Conservation (phyloP, 768 basidiomycete genomes). For the Pisolithus tinctorius region DNA sequence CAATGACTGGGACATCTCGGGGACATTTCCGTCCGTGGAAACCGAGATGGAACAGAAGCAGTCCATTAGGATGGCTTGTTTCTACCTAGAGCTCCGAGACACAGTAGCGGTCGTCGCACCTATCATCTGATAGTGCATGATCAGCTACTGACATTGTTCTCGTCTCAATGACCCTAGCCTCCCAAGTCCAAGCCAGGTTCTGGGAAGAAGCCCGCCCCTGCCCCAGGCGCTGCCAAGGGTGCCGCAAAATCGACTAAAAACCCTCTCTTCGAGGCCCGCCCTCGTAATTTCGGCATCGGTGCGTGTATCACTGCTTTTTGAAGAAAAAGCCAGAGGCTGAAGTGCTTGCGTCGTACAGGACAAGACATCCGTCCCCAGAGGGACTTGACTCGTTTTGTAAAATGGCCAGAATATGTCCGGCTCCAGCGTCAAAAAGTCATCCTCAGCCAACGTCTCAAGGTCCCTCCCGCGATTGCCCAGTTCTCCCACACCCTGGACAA, state of each 20-base stretch:
- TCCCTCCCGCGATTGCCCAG: conserved; percentile 96
- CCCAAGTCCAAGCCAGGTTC: conserved; percentile 63
- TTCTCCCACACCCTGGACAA: conserved; percentile 98
- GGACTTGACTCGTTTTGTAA: conserved; percentile 96
- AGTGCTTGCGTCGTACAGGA: conserved; percentile 41
- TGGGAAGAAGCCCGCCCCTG: conserved; percentile 80
- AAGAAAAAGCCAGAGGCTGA: not conserved
- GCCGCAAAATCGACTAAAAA: conserved; percentile 76
- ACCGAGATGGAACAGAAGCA: not conserved
- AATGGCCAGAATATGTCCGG: conserved; percentile 98
- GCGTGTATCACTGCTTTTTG: conserved; percentile 11
- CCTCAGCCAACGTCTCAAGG: conserved; percentile 95
- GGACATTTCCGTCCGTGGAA: not conserved
- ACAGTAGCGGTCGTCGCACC: conserved; percentile 22
- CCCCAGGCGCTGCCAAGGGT: conserved; percentile 70
- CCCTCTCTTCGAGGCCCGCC: conserved; percentile 87
- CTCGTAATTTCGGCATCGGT: conserved; percentile 97
- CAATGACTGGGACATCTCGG: not conserved
- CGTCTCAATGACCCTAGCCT: conserved; percentile 89
- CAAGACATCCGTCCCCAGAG: conserved; percentile 87
- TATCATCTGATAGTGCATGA: conserved; percentile 17
- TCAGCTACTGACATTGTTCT: conserved; percentile 36
- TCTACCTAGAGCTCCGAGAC: conserved; percentile 46
- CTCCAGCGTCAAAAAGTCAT: conserved; percentile 99
- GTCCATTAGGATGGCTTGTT: not conserved